These are phyloP conservation scores for Fusarium hostae DNA, from an alignment of 2,329 filamentous ascomycete species.

Conservation along the genomic window DNA sequence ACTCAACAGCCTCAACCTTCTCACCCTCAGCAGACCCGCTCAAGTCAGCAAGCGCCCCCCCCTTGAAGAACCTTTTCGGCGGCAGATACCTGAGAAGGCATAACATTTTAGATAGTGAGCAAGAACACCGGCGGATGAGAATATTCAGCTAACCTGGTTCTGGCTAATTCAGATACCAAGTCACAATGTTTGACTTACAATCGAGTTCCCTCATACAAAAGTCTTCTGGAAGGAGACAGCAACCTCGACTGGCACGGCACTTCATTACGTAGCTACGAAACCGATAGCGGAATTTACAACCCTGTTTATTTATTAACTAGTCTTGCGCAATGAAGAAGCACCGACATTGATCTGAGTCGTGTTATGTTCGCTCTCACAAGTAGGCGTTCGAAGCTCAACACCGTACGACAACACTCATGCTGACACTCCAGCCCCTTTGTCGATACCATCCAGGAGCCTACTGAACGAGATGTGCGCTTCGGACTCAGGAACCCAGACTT, in stretches of 20 bases:
- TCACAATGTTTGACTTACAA: not conserved
- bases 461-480: rapidly evolving
- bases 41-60: too few species aligned
- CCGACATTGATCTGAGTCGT: not conserved
- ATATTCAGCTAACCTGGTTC: rapidly evolving
- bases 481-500: rapidly evolving
- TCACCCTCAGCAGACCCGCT: too few species aligned
- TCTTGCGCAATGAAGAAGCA: rapidly evolving
- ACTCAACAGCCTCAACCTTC: too few species aligned
- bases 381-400: not conserved
- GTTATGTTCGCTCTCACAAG: not conserved
- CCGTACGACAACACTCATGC: too few species aligned
- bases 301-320: not conserved
- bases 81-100: too few species aligned
- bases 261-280: not conserved
- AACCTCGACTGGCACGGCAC: not conserved
- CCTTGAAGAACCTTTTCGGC: too few species aligned
- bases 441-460: not conserved
- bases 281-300: not conserved
- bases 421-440: too few species aligned
- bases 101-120: not conserved
- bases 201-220: not conserved
- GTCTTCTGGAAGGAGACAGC: too few species aligned
- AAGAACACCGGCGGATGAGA: not conserved
- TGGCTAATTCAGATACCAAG: not conserved